Evolutionary conservation across 371 early-diverging fungal species (phyloP).

Genomic region (Syncephalastrum racemosum): DNA sequence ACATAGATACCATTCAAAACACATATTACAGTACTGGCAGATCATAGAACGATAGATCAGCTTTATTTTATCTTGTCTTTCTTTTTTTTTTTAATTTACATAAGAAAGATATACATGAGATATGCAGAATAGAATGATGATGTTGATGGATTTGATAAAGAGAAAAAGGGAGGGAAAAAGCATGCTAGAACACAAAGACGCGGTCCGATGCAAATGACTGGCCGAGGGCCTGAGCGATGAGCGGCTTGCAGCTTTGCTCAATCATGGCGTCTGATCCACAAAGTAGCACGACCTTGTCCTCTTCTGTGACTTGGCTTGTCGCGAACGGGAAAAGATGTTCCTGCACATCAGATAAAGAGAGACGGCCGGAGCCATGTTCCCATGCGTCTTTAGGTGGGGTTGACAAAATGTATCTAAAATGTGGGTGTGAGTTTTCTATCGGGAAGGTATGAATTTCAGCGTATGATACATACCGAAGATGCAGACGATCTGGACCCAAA

Average conservation of each 20-base stretch:
- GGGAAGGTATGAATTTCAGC: background rate
- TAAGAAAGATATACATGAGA: conserved; percentile 4
- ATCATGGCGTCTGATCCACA: conserved; percentile 56
- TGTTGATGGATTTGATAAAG: background rate
- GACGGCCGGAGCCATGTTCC: conserved; percentile 33
- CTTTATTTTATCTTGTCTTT: too few relatives aligned
- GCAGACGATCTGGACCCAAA: conserved; percentile 26
- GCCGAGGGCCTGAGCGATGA: conserved; percentile 27
- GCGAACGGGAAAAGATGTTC: conserved; percentile 24
- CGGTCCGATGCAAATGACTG: conserved; percentile 28
- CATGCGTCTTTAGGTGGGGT: conserved; percentile 22
- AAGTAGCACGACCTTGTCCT: conserved; percentile 32
- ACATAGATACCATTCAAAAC: too few relatives aligned
- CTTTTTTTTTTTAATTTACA: too few relatives aligned
- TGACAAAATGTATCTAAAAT: conserved; percentile 15
- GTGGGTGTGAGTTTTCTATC: too few relatives aligned
- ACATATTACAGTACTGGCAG: too few relatives aligned
- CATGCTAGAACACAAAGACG: conserved; percentile 28
- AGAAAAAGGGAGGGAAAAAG: conserved; percentile 7
- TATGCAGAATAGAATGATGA: conserved; percentile 1
- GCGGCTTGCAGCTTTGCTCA: conserved; percentile 37
- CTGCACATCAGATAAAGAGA: conserved; percentile 26
- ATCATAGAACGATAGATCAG: too few relatives aligned
- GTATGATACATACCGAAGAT: conserved; percentile 25
- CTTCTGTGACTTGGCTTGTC: conserved; percentile 1